Conservation (phyloP, 129 eudicot genomes). For the Rutidosis leptorrhynchoides region DNA sequence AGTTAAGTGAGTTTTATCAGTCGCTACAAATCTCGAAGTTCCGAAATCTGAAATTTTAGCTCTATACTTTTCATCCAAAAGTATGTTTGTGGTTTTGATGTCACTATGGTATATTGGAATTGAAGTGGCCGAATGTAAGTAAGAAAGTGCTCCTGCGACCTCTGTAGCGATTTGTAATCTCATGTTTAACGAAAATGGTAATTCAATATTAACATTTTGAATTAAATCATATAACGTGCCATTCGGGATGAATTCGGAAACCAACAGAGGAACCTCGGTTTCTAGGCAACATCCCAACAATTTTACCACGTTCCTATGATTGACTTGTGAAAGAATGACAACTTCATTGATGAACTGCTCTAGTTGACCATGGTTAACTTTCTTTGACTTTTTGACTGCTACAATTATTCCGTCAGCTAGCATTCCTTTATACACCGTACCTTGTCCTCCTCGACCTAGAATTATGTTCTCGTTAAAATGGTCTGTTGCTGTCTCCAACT, state of each 20-base stretch:
- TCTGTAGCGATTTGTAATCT: neutral
- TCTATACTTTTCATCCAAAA: neutral
- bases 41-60: neutral
- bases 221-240: neutral
- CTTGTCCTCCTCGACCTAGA: constrained; percentile 3
- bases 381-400: neutral
- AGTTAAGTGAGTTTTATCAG: neutral
- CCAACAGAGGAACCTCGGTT: neutral
- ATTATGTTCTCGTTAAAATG: neutral
- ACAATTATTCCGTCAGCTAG: neutral
- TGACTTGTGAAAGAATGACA: neutral
- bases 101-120: neutral
- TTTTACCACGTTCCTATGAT: constrained; percentile 7
- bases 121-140: neutral
- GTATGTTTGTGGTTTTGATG: neutral
- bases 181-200: neutral
- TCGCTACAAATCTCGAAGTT: neutral
- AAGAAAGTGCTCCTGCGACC: constrained; percentile 3
- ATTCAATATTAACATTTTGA: neutral
- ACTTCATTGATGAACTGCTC: constrained; percentile 2
- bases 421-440: too few relatives aligned
- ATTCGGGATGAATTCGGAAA: neutral
- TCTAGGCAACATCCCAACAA: neutral
- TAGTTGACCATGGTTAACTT: neutral
- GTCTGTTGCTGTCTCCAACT: neutral